phyloP scores from a whole-genome alignment of 148 eudicot genomes.

The Pouteria glomerata region DNA sequence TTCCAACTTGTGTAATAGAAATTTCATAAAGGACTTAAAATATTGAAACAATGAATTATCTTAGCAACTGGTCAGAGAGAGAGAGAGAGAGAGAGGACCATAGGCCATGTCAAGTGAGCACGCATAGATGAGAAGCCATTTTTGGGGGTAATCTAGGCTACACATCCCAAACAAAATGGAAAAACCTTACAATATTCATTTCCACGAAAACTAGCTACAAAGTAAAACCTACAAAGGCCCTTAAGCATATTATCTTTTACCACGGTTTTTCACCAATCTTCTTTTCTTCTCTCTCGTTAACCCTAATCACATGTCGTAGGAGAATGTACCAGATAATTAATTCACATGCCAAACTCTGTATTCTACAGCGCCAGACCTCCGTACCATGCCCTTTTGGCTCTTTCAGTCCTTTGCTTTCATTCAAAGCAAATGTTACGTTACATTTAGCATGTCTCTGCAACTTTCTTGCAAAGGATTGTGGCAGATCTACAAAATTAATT shows the following conservation, averaged over 20 bases:
- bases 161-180: conserved; percentile 22
- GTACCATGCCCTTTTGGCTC: not conserved
- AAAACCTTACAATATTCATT: no score
- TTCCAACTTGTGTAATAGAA: not conserved
- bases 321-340: conserved; percentile 7
- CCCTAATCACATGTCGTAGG: not conserved
- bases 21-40: not conserved
- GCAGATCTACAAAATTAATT: not conserved
- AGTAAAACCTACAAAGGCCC: no score
- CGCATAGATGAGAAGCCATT: not conserved
- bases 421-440: not conserved
- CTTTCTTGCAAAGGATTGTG: not conserved
- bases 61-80: not conserved
- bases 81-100: not conserved
- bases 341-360: not conserved
- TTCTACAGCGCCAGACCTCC: not conserved
- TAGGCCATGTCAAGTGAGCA: conserved; percentile 17
- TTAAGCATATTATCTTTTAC: no score
- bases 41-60: not conserved
- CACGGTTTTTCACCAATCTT: no score
- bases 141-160: conserved; percentile 17
- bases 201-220: no score
- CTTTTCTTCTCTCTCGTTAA: no score
- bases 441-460: conserved; percentile 2
- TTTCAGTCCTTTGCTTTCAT: conserved; percentile 1